Evolutionary conservation across 352 stramenopile genomes (phyloP).

Genomic region (Pilasporangium apinafurcum): DNA sequence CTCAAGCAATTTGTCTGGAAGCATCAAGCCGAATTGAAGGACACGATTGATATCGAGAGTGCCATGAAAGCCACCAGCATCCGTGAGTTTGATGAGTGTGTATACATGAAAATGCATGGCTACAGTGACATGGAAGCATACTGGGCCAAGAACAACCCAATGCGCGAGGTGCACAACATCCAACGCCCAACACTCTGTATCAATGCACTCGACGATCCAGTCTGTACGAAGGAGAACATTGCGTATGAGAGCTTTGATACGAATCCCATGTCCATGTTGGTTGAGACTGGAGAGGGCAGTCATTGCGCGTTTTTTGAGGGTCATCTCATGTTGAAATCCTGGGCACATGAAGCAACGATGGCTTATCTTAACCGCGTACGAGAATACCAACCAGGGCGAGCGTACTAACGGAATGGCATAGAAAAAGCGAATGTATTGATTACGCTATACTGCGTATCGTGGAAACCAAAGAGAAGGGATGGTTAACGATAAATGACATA

Average conservation of each 20-base stretch:
- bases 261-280: constrained; percentile 21
- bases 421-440: too few relatives aligned
- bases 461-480: too few relatives aligned
- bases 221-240: constrained; percentile 31
- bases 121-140: constrained; percentile 29
- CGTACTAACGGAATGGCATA: too few relatives aligned
- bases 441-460: too few relatives aligned
- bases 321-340: constrained; percentile 17
- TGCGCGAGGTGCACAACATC: constrained; percentile 21
- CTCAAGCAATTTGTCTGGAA: constrained; percentile 27
- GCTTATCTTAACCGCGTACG: constrained; percentile 17
- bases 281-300: constrained; percentile 23
- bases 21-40: constrained; percentile 12
- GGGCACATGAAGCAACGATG: constrained; percentile 14
- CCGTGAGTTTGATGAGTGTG: constrained; percentile 27
- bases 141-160: constrained; percentile 34
- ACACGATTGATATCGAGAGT: constrained; percentile 15
- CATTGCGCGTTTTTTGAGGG: constrained; percentile 40
- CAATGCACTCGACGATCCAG: constrained; percentile 40
- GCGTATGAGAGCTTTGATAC: constrained; percentile 21
- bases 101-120: constrained; percentile 35
- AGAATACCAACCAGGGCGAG: too few relatives aligned
- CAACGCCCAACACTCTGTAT: constrained; percentile 23
- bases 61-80: constrained; percentile 19
- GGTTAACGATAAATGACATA: too few relatives aligned